phyloP scores from a whole-genome alignment of 139 green algal genomes.

The Chloropicon primus region DNA sequence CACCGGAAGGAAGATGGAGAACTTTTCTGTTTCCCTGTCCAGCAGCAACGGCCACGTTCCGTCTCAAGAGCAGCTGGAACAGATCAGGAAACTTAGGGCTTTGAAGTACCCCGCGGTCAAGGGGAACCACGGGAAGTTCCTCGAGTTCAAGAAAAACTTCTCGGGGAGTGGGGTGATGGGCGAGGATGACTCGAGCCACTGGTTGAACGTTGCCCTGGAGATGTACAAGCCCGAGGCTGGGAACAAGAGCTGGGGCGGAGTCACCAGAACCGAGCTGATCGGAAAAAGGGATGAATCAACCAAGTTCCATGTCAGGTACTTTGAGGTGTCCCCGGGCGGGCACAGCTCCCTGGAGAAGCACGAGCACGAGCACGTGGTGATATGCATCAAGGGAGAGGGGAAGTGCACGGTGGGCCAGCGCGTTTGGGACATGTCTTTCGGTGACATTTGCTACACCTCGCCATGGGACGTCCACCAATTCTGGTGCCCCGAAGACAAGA shows the following conservation, averaged over 20 bases:
- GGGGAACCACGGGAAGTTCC: constrained; percentile 15
- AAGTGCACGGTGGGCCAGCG: neutral
- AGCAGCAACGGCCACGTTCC: too few relatives aligned
- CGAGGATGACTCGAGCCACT: neutral
- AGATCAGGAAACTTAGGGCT: neutral
- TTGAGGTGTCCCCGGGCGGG: constrained; percentile 14
- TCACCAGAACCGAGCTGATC: constrained; percentile 12
- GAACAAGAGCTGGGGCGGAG: constrained; percentile 1
- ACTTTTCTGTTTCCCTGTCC: too few relatives aligned
- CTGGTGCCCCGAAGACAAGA: neutral
- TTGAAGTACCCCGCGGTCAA: neutral
- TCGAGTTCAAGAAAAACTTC: neutral
- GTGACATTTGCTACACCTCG: constrained; percentile 12
- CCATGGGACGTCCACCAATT: constrained; percentile 17
- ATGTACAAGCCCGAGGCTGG: constrained; percentile 8
- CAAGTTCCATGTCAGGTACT: constrained; percentile 17
- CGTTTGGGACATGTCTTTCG: constrained; percentile 2
- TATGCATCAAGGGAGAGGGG: constrained; percentile 8
- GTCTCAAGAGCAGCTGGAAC: neutral
- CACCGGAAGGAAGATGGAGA: neutral
- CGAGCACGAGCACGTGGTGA: constrained; percentile 17
- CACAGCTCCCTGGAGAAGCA: constrained; percentile 16
- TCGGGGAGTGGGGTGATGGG: neutral
- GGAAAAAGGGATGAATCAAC: constrained; percentile 14
- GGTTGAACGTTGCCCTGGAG: neutral